Percentiles rank a stretch among this genome's conserved stretches.
Conservation (phyloP, 1,284 basidiomycete genomes). For the Rhodotorula sp. region DNA sequence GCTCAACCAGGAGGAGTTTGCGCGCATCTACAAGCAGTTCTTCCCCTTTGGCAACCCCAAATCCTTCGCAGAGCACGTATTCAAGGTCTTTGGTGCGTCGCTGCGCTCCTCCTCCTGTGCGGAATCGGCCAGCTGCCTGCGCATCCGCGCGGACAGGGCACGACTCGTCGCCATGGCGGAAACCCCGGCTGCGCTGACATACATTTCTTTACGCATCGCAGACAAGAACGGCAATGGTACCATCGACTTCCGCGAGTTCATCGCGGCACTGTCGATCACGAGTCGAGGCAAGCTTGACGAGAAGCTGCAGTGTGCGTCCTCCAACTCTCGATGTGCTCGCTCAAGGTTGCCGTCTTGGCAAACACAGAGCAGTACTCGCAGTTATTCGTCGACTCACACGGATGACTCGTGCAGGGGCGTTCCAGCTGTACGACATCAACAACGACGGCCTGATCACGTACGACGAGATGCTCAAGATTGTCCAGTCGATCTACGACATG, state of each 20-base stretch:
- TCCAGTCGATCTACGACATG: constrained; percentile 97
- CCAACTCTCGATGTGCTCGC: neutral
- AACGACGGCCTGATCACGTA: constrained; percentile 96
- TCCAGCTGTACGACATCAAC: constrained; percentile 99
- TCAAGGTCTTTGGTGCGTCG: constrained; percentile 60
- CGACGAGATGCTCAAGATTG: constrained; percentile 97
- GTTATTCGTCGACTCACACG: neutral
- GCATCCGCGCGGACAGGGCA: too few relatives aligned
- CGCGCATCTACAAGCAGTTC: constrained; percentile 99
- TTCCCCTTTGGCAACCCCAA: constrained; percentile 98
- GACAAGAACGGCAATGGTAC: constrained; percentile 94
- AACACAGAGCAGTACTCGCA: neutral
- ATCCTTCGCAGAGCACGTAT: constrained; percentile 98
- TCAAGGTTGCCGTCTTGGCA: neutral
- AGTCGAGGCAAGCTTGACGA: constrained; percentile 92
- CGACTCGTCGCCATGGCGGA: too few relatives aligned
- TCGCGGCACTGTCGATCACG: constrained; percentile 93
- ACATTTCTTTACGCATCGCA: neutral
- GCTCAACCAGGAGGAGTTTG: constrained; percentile 93
- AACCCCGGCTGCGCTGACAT: neutral
- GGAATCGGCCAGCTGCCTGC: too few relatives aligned
- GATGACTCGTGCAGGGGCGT: constrained; percentile 72
- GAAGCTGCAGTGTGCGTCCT: constrained; percentile 88
- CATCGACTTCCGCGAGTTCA: constrained; percentile 99
- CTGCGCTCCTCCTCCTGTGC: too few relatives aligned